These are phyloP conservation scores for Solanum tarijense DNA, from an alignment of 257 asterid genomes.

Conservation along the genomic window DNA sequence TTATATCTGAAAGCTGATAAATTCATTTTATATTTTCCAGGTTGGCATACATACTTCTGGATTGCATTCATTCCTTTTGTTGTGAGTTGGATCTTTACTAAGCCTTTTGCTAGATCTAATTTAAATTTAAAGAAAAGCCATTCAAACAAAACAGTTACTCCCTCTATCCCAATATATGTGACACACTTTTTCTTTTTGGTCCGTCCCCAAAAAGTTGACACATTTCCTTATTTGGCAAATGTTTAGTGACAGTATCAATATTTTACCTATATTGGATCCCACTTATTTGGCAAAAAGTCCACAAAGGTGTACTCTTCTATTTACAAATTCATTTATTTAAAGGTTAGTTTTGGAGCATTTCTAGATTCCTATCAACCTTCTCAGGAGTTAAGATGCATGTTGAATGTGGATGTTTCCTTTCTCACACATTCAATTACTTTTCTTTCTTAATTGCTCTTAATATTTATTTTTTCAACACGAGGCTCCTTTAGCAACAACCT, in stretches of 20 bases:
- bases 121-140: background rate
- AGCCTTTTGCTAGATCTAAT: background rate
- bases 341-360: background rate
- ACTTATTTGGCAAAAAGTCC: background rate
- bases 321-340: background rate
- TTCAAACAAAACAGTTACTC: background rate
- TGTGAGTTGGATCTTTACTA: slow-evolving; percentile 36
- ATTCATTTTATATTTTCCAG: slow-evolving; percentile 29
- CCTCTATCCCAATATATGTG: background rate
- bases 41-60: slow-evolving; percentile 98
- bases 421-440: background rate
- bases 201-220: background rate
- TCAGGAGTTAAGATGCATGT: background rate
- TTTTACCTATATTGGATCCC: background rate
- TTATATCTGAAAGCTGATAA: background rate
- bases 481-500: background rate
- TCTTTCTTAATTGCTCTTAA: background rate
- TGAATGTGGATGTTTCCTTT: background rate
- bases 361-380: background rate
- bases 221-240: background rate
- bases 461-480: background rate
- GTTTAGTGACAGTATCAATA: background rate
- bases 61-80: slow-evolving; percentile 74
- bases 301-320: background rate
- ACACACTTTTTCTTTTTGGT: background rate